Base-by-base conservation (phyloP, 1,284 basidiomycete species). In the Cystobasidium pallidum region DNA sequence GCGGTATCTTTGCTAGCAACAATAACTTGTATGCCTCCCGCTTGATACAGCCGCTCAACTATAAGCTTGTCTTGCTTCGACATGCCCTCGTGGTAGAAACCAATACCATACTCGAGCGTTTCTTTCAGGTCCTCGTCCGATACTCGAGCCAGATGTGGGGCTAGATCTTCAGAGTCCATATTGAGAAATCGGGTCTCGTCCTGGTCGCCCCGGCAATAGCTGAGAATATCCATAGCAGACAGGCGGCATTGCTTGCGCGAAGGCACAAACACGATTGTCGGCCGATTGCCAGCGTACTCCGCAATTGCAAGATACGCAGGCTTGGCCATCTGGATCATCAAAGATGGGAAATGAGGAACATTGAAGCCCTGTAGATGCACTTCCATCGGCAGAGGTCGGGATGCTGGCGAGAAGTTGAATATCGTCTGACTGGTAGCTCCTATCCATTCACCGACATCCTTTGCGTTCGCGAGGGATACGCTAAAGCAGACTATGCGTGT, bases 301-400 rank as follows among this genome's bases (percentile, higher is more conserved):
- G 89, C 84, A 76, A 98, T 92, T 32, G 94, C 89, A 17, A 99
- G 86, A 80, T 98, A 99, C 0, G 94, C 92, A 0, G 95, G 96
- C 81, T 99, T 99, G 30, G 94, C 95, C 96, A 99, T 99, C 39
- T 94, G 88, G 72, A 99, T 91, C 95, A 99, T 99, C 67, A 99
- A 84, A 0, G 92, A 96, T 0, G 96, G 94, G 88, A 96, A 98
- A 79, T 99, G 96, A 11, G 94, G 92, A 52, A 96, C 92, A 55
- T 87, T 88, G 85, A 97, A 99, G 57, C 90, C 93, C 80, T 98
- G 95, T 8, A 99, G 83, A 79, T 99, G 95, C 59, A 99, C 95
- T 77, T 99, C 94, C 87, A 99, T 91, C 74, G 97, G 94, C 2
- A 97, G 84, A 1, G 94, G 94, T 36, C 95, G 90, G 21, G 95